Evolutionary conservation across 2,329 filamentous ascomycete species (phyloP).

Genomic region (Boeremia exigua): DNA sequence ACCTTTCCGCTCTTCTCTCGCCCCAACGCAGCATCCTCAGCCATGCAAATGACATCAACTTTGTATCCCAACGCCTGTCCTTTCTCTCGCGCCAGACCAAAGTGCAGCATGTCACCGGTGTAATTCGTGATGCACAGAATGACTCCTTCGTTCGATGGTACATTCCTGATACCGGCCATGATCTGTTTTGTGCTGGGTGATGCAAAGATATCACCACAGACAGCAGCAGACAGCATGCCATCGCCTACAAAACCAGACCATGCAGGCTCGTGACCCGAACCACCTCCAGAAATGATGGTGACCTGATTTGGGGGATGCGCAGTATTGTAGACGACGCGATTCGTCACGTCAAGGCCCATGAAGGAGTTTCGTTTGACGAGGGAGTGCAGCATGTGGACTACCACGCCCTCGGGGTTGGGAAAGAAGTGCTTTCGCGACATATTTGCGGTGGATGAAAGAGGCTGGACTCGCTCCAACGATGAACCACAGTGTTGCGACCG

Average conservation of each 20-base stretch:
- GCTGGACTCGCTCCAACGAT: background rate
- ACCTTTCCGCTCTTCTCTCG: conserved; percentile 57
- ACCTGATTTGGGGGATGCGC: conserved; percentile 53
- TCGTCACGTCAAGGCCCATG: conserved; percentile 52
- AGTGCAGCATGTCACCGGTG: conserved; percentile 58
- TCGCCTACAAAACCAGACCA: conserved; percentile 58
- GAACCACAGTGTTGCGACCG: background rate
- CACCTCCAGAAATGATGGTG: conserved; percentile 56
- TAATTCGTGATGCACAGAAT: conserved; percentile 59
- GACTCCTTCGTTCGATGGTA: conserved; percentile 53
- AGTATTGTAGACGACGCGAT: conserved; percentile 57
- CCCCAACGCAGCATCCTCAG: conserved; percentile 57
- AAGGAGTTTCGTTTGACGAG: conserved; percentile 54
- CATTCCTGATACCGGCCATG: conserved; percentile 56
- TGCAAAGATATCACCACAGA: conserved; percentile 58
- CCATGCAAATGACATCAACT: conserved; percentile 56
- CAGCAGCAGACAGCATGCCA: conserved; percentile 56
- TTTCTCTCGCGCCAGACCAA: conserved; percentile 57
- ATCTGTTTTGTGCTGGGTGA: conserved; percentile 57
- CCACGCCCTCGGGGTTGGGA: conserved; percentile 57
- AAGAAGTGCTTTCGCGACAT: conserved; percentile 65
- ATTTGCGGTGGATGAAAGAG: background rate
- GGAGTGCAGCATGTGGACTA: conserved; percentile 56
- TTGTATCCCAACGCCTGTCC: conserved; percentile 53
- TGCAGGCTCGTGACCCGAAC: conserved; percentile 57